Conservation (phyloP, 371 early-diverging fungal species). For the Mucor piriformis region DNA sequence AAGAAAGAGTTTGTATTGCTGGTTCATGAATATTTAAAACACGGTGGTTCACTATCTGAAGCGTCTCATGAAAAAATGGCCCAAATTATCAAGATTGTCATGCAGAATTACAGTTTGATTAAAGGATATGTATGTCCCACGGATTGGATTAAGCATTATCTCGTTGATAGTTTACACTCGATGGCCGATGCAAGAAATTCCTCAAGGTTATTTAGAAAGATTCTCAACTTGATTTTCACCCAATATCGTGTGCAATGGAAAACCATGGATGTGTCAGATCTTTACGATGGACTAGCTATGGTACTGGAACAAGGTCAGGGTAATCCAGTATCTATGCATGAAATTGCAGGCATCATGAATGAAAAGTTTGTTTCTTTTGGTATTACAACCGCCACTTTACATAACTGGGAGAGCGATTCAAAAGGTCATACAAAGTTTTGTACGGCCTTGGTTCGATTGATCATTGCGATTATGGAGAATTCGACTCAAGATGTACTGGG, state of each 20-base stretch:
- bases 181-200: conserved; percentile 45
- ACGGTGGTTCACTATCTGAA: conserved; percentile 53
- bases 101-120: conserved; percentile 55
- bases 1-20: conserved; percentile 61
- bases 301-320: conserved; percentile 49
- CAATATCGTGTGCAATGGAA: conserved; percentile 56
- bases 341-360: conserved; percentile 47
- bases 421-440: conserved; percentile 43
- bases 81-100: conserved; percentile 47
- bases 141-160: conserved; percentile 61
- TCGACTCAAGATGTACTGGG: conserved; percentile 55
- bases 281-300: conserved; percentile 54
- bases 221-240: conserved; percentile 46
- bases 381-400: conserved; percentile 39
- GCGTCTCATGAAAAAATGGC: conserved; percentile 60
- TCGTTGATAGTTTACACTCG: conserved; percentile 38
- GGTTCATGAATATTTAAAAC: conserved; percentile 52
- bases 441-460: conserved; percentile 55
- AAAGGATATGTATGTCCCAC: conserved; percentile 49
- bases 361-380: conserved; percentile 57
- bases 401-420: conserved; percentile 46
- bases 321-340: conserved; percentile 42
- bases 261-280: conserved; percentile 54
- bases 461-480: conserved; percentile 58
- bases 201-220: conserved; percentile 43